Base-by-base conservation (phyloP, 108 stramenopile species). In the Mayamaea pseudoterrestris region DNA sequence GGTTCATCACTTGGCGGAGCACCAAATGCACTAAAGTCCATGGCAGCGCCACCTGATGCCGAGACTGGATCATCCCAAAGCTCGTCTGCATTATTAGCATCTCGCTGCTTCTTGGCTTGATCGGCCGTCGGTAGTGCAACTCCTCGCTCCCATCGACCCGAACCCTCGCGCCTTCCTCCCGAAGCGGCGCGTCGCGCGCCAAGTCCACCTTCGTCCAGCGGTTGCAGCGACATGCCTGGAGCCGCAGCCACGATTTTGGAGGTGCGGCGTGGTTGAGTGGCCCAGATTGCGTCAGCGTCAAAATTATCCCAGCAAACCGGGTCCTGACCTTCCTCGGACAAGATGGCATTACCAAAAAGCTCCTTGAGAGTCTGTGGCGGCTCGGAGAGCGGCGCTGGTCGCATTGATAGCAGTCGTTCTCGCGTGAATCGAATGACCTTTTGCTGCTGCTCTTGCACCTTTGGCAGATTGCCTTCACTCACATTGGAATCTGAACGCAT, bases 301-400 rank as follows among this genome's bases (percentile, higher is more conserved):
- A 83, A 81, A 24, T 61, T 74, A 48, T 89, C 87, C 81, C 81
- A 89, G 51, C 82, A 89, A 5, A 88, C 86, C 34, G 87, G 87
- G 65, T 89, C 87, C 50, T 78, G 77, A 0, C 74, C 41, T 14
- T 50, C 50, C 40, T 52, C 44, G 21, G 76, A 73, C 20, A 83
- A 35, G 40, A 87, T 50, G 8, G 58, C 63, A 37, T 44, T 61
- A 14, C 72, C 82, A 27, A 81, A 76, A 52, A 83, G 34, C 34
- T 64, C 56, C 24, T 78, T 44, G n/a, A 82, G 79, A 28, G 63
- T 44, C 22, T 44, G 42, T 8, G 28, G 20, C 13, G 35, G 50
- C 24, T 46, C 60, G 8, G 42, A 40, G 20, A 53, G 40, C 4
- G 66, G 72, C 7, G 47, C 47, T 3, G 79, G 74, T 31, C 87